Percentiles rank a stretch among this genome's conserved stretches.
These are phyloP conservation scores for Tricladium varicosporioides DNA, from an alignment of 2,329 filamentous ascomycete species.

Conservation along the genomic window DNA sequence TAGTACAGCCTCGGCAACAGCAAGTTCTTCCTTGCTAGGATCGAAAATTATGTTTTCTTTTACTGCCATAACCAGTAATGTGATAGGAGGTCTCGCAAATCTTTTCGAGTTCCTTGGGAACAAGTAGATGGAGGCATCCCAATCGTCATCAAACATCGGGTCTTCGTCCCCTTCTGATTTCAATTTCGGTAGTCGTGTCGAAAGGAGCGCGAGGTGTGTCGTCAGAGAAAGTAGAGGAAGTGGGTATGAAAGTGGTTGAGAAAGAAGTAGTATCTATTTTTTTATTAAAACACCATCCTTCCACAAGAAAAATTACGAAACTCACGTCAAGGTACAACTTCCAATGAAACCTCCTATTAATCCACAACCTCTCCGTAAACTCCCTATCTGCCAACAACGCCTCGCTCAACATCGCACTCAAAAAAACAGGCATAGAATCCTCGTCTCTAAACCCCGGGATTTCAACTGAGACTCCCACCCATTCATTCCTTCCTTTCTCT, in stretches of 20 bases:
- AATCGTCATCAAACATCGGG: constrained; percentile 96
- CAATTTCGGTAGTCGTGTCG: constrained; percentile 78
- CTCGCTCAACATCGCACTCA: constrained; percentile 86
- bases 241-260: constrained; percentile 88
- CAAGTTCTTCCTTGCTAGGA: constrained; percentile 84
- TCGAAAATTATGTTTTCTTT: constrained; percentile 92
- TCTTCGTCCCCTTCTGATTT: constrained; percentile 93
- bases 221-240: constrained; percentile 90
- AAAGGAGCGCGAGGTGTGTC: constrained; percentile 87
- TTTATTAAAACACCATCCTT: constrained; percentile 2
- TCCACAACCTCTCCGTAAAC: constrained; percentile 71
- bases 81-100: constrained; percentile 71
- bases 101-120: constrained; percentile 47
- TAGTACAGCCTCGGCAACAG: constrained; percentile 85
- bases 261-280: constrained; percentile 80
- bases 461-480: constrained; percentile 90
- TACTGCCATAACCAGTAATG: constrained; percentile 83
- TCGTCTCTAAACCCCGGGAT: constrained; percentile 90
- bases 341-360: constrained; percentile 94
- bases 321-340: constrained; percentile 90
- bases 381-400: constrained; percentile 72
- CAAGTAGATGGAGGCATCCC: constrained; percentile 77
- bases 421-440: constrained; percentile 82
- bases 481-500: constrained; percentile 58
- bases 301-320: constrained; percentile 21